Base-by-base conservation (phyloP, 768 basidiomycete species). In the Tulasnella sp. region DNA sequence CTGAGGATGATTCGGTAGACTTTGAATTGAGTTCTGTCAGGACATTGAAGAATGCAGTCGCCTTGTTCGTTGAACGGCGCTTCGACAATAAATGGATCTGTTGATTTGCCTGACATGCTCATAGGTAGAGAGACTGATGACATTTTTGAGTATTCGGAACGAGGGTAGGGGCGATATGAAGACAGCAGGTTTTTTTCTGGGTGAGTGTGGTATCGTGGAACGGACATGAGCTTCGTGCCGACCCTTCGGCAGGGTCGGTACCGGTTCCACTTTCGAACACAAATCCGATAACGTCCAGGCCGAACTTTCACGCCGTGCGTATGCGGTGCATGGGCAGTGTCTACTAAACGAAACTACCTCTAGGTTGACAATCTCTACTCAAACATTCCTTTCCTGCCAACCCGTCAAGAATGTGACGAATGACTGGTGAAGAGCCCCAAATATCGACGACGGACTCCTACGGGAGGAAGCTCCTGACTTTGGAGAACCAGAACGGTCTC, bases 401-500 rank as follows among this genome's bases (percentile, higher is more conserved):
- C 41, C 41, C 11, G 19, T 43, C 41, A 19, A 11, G 41, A 10
- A 19, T 43, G 19, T 43, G 19, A 19, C n/a, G 19, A 10, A 43
- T 43, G 41, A 19, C n/a, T 11, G 11, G 41, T 10, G 10, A 43
- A 49, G 11, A 11, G 17, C 49, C 11, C n/a, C 49, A 49, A 27
- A 10, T 10, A 49, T n/a, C n/a, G n/a, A 12, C 22, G 10, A 21
- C n/a, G 9, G 15, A 1, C 22, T 5, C 1, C n/a, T 41, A 59
- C n/a, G 49, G 49, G 8, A 8, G 25, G 31, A 62, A 62, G 21
- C 34, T 44, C 67, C 78, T 77, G 64, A 92, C 88, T 70, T 87
- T 92, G 43, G 90, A 92, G 71, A 96, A 96, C 83, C 87, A 92
- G 69, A 89, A 94, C n/a, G 90, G 81, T 56, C 87, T 77, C 68